Evolutionary conservation across 257 asterid genomes (phyloP).

Genomic region (Verbascum thapsus): DNA sequence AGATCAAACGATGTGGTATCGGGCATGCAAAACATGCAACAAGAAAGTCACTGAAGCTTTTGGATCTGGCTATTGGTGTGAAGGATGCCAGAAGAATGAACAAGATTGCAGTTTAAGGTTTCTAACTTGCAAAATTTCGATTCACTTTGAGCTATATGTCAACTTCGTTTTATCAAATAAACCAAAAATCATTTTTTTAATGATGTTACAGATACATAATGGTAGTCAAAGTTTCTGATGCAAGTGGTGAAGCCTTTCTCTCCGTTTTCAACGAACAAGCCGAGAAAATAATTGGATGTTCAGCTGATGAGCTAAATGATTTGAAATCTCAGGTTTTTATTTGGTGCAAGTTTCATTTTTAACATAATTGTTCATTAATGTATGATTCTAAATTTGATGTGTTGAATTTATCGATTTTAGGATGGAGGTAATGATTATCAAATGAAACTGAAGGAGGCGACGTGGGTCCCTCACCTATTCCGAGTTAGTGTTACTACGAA

Average conservation of each 20-base stretch:
- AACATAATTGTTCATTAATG: neutral
- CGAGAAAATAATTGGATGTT: slow-evolving; percentile 68
- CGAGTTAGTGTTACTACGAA: slow-evolving; percentile 67
- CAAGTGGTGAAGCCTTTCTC: slow-evolving; percentile 84
- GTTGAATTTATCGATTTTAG: slow-evolving; percentile 28
- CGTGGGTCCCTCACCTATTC: slow-evolving; percentile 73
- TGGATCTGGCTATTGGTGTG: slow-evolving; percentile 91
- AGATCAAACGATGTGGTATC: slow-evolving; percentile 95
- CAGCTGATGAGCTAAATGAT: slow-evolving; percentile 83
- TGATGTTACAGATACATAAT: slow-evolving; percentile 60
- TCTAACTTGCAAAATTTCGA: neutral
- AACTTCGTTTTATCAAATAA: neutral
- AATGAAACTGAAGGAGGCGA: slow-evolving; percentile 58
- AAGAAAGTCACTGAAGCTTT: slow-evolving; percentile 86
- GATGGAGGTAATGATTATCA: slow-evolving; percentile 50
- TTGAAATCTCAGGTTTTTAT: slow-evolving; percentile 62
- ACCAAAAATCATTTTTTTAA: neutral
- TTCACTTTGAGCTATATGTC: neutral
- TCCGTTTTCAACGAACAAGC: slow-evolving; percentile 80
- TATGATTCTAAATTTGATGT: slow-evolving; percentile 18
- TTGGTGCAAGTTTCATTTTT: neutral
- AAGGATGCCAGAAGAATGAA: slow-evolving; percentile 69
- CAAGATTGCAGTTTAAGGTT: slow-evolving; percentile 72
- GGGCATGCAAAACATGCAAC: slow-evolving; percentile 88
- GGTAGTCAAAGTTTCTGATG: slow-evolving; percentile 73